These are phyloP conservation scores for Debaryomyces castellii DNA, from an alignment of 805 yeast genomes.

Conservation along the genomic window DNA sequence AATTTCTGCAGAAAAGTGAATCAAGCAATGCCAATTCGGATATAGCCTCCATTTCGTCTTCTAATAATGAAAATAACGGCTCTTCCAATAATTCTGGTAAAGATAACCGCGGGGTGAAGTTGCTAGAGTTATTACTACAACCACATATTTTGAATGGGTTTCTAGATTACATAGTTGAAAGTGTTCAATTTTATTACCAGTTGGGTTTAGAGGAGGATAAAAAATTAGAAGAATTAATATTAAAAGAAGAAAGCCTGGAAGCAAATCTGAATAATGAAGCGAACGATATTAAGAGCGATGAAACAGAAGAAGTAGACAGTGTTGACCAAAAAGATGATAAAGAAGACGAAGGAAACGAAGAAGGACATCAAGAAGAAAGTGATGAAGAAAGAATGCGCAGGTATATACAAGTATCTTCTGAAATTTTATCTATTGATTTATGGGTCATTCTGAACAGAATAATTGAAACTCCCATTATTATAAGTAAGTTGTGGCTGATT, in stretches of 20 bases:
- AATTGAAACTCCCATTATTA: conserved; percentile 40
- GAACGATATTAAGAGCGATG: conserved; percentile 1
- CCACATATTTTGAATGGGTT: conserved; percentile 70
- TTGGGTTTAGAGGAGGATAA: conserved; percentile 21
- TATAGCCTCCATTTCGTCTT: conserved; percentile 32
- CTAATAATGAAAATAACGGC: conserved; percentile 36
- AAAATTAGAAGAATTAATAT: conserved; percentile 14
- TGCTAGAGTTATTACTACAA: conserved; percentile 76
- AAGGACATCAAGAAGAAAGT: conserved; percentile 22
- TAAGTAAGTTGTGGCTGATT: conserved; percentile 43
- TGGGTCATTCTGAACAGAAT: conserved; percentile 45
- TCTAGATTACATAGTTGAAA: conserved; percentile 60
- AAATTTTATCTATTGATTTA: conserved; percentile 38
- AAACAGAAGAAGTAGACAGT: conserved; percentile 3
- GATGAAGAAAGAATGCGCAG: conserved; percentile 34
- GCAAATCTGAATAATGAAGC: background rate
- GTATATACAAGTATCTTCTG: conserved; percentile 39
- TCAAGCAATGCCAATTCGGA: conserved; percentile 20
- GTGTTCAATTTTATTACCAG: conserved; percentile 46
- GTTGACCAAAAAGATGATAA: conserved; percentile 11
- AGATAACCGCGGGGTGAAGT: conserved; percentile 46
- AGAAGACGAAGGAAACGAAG: conserved; percentile 10
- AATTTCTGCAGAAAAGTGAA: conserved; percentile 21
- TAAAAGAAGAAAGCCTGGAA: background rate
- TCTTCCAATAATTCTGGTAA: conserved; percentile 19